A percentile compares a stretch with the other conserved stretches of the same genome.
Conservation (phyloP, 2,329 filamentous ascomycete genomes). For the Hypoxylon sp. region DNA sequence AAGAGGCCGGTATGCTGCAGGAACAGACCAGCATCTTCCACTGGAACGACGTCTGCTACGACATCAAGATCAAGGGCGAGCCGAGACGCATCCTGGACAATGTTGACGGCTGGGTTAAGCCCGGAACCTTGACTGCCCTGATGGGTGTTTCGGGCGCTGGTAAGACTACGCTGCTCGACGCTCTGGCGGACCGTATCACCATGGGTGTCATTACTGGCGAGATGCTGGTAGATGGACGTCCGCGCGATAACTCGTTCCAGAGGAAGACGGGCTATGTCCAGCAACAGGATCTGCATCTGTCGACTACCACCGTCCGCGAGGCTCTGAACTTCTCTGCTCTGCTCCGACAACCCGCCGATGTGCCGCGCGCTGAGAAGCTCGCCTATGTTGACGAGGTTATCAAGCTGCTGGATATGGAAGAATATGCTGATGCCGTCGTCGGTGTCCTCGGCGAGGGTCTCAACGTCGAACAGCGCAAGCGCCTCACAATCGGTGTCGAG, state of each 20-base stretch:
- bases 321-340: conserved; percentile 86
- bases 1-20: conserved; percentile 54
- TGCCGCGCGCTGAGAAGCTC: conserved; percentile 79
- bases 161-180: conserved; percentile 90
- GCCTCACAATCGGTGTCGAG: conserved; percentile 95
- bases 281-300: conserved; percentile 88
- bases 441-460: conserved; percentile 89
- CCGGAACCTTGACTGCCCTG: conserved; percentile 85
- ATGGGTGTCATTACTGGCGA: conserved; percentile 90
- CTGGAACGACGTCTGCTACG: conserved; percentile 83
- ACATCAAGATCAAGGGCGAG: conserved; percentile 80
- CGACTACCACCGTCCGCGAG: conserved; percentile 86
- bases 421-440: conserved; percentile 88
- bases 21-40: conserved; percentile 80
- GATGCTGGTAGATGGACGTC: conserved; percentile 72
- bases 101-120: conserved; percentile 93
- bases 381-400: conserved; percentile 92
- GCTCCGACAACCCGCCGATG: conserved; percentile 80
- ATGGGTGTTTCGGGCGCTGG: conserved; percentile 96
- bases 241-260: conserved; percentile 83
- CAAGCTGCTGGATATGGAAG: conserved; percentile 86
- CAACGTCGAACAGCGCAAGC: conserved; percentile 74
- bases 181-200: conserved; percentile 82
- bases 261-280: conserved; percentile 92
- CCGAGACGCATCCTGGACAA: conserved; percentile 79